These are phyloP conservation scores for Agapanthus africanus DNA, from an alignment of 106 monocot genomes.

Conservation along the genomic window DNA sequence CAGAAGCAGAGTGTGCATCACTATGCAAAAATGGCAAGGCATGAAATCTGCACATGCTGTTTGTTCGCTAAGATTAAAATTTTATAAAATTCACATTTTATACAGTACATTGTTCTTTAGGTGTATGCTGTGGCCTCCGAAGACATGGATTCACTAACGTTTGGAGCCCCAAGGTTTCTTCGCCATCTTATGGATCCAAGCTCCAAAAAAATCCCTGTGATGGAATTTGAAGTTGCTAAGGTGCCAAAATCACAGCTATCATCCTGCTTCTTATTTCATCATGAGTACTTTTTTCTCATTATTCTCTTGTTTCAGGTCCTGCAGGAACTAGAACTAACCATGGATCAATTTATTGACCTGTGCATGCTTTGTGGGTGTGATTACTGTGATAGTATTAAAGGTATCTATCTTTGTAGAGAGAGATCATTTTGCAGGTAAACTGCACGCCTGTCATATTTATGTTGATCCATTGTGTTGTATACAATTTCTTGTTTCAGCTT, in stretches of 20 bases:
- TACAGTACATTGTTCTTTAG: conserved; percentile 20
- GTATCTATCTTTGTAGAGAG: conserved; percentile 17
- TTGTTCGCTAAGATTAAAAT: conserved; percentile 5
- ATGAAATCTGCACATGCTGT: conserved; percentile 3
- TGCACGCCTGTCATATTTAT: neutral
- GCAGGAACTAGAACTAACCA: conserved; percentile 74
- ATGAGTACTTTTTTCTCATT: neutral
- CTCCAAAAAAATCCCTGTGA: conserved; percentile 78
- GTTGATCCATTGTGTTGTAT: neutral
- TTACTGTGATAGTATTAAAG: conserved; percentile 86
- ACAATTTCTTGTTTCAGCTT: neutral
- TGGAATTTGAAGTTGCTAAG: conserved; percentile 88
- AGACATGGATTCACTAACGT: conserved; percentile 94
- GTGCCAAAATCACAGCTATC: conserved; percentile 11
- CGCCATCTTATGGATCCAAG: conserved; percentile 90
- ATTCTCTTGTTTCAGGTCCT: conserved; percentile 50
- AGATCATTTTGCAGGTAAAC: neutral
- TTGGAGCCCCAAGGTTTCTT: conserved; percentile 87
- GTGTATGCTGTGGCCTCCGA: conserved; percentile 94
- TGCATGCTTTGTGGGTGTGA: conserved; percentile 95
- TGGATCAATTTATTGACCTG: conserved; percentile 93
- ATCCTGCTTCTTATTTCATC: neutral
- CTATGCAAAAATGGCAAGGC: conserved; percentile 83
- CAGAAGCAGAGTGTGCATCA: conserved; percentile 90
- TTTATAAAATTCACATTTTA: neutral